Percentiles rank a stretch among this genome's conserved stretches.
Conservation (phyloP, 768 basidiomycete species). For the Boletus reticuloceps region DNA sequence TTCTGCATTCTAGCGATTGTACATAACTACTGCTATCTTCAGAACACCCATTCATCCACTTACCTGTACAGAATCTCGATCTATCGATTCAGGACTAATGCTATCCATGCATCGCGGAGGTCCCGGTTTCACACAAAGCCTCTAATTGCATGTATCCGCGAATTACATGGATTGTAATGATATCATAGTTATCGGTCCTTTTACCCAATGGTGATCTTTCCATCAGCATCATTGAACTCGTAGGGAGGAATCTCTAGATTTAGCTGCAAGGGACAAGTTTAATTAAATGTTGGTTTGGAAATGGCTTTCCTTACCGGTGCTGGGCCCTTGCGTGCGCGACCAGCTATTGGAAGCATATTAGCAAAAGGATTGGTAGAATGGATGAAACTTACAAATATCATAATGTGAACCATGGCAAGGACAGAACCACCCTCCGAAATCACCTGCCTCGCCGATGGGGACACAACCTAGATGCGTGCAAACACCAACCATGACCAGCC, state of each 20-base stretch:
- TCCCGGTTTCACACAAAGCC: constrained; percentile 7
- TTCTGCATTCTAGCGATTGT: not conserved
- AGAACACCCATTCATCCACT: not conserved
- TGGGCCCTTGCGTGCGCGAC: constrained; percentile 93
- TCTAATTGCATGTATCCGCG: constrained; percentile 25
- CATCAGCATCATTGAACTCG: constrained; percentile 83
- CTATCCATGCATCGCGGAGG: not conserved
- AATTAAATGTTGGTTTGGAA: not conserved
- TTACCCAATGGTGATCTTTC: constrained; percentile 85
- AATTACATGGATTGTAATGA: constrained; percentile 18
- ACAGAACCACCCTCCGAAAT: constrained; percentile 99
- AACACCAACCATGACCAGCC: constrained; percentile 90
- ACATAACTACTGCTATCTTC: not conserved
- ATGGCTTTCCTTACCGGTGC: constrained; percentile 68
- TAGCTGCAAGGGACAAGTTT: constrained; percentile 45
- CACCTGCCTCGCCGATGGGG: constrained; percentile 95
- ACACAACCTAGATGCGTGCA: constrained; percentile 99
- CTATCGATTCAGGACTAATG: not conserved
- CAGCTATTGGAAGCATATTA: constrained; percentile 50
- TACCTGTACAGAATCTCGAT: too few species aligned
- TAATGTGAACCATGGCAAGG: constrained; percentile 99
- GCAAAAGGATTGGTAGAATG: not conserved
- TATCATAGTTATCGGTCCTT: not conserved
- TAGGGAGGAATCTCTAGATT: constrained; percentile 93
- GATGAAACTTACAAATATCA: constrained; percentile 73